Evolutionary conservation across 441 rosid genomes (phyloP).

Genomic region (Cnidoscolus chayamansa): DNA sequence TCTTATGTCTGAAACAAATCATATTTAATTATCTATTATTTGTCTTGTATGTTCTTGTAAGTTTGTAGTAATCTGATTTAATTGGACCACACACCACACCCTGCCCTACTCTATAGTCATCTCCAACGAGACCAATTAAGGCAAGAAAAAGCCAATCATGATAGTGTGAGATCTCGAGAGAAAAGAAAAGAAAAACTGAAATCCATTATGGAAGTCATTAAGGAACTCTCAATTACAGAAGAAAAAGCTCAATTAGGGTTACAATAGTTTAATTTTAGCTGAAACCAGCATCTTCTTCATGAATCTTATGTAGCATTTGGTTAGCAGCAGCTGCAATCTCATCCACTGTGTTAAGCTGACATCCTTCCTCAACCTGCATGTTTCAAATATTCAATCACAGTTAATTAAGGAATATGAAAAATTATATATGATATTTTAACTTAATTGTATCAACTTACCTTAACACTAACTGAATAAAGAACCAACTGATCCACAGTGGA

Average conservation of each 20-base stretch:
- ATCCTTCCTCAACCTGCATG: slow-evolving; percentile 68
- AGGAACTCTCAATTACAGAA: slow-evolving; percentile 22
- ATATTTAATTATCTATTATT: not conserved
- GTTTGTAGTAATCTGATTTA: too few species aligned
- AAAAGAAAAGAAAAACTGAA: not conserved
- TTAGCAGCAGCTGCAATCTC: slow-evolving; percentile 64
- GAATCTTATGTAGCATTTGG: slow-evolving; percentile 49
- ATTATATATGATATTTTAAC: too few species aligned
- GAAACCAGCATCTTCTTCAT: slow-evolving; percentile 43
- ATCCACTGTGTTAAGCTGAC: slow-evolving; percentile 64
- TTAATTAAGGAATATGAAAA: too few species aligned
- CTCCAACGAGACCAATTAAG: too few species aligned
- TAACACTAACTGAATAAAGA: slow-evolving; percentile 69
- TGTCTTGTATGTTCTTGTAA: too few species aligned
- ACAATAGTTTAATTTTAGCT: slow-evolving; percentile 13
- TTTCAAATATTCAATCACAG: slow-evolving; percentile 1
- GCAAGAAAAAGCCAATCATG: not conserved
- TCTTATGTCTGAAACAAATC: too few species aligned
- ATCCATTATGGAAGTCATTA: slow-evolving; percentile 7
- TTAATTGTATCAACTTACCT: slow-evolving; percentile 38
- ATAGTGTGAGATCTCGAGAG: too few species aligned
- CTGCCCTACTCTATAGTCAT: too few species aligned
- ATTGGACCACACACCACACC: too few species aligned
- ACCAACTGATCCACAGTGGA: slow-evolving; percentile 53
- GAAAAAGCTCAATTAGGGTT: slow-evolving; percentile 13